Evolutionary conservation across 495 filamentous ascomycete genomes (phyloP), one percentile per base, ranked within the genome.

Genomic region (Hypoxylon fragiforme): DNA sequence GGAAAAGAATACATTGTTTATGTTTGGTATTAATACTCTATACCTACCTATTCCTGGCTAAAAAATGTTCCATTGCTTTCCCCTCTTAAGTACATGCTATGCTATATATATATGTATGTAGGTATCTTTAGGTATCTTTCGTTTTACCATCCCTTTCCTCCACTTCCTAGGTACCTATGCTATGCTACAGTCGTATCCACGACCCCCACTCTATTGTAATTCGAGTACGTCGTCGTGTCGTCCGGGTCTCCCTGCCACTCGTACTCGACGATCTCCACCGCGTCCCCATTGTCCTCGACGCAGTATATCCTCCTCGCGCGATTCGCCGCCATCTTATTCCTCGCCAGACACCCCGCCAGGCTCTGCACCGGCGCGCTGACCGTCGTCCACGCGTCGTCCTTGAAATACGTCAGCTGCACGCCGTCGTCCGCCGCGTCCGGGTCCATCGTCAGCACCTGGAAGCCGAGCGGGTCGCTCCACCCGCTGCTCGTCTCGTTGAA

Each of bases 381-480:
- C 24, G 31, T 30, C 1, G 55, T 56, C 65, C 62, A 68, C 2
- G 11, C 30, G 7, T 9, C 24, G 4, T 46, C 59, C 20, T 56
- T 45, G n/a, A 57, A 50, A 30, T 65, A 65, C 2, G 65, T 65
- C 26, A 65, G 14, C 19, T 60, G 58, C n/a, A 68, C 61, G 3
- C 62, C 65, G 21, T 63, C 59, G 21, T 34, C 26, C 2, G n/a
- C n/a, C n/a, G 42, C 43, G 1, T 50, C 52, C 1, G 65, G 65
- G 15, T 68, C 65, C 19, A 58, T 55, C 19, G 62, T 65, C 5
- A 68, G 48, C 3, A 68, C 59, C 21, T 68, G 65, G 49, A 68
- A 65, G n/a, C 65, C 62, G 2, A 65, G 30, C 11, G 58, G 58
- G 2, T 61, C 54, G 22, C 51, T 26, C 50, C 57, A 63, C 39